A percentile compares a stretch with the other conserved stretches of the same genome.
These are phyloP conservation scores for Aspergillus incahuasiensis DNA, from an alignment of 495 filamentous ascomycete species.

Conservation along the genomic window DNA sequence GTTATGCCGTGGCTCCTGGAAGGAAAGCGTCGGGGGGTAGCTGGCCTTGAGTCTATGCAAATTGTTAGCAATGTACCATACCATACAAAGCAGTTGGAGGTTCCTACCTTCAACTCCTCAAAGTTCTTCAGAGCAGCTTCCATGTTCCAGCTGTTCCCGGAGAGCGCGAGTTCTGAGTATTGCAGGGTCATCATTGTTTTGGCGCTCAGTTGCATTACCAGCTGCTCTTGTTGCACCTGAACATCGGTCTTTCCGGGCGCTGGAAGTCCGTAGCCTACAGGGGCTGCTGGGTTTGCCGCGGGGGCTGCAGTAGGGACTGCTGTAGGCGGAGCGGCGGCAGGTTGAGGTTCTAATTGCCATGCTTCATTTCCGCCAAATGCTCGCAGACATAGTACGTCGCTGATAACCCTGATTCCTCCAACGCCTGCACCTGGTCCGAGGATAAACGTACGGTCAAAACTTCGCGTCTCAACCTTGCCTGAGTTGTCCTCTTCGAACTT, in stretches of 20 bases:
- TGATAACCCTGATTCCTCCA: constrained; percentile 68
- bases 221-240: constrained; percentile 53
- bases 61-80: constrained; percentile 19
- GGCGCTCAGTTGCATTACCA: constrained; percentile 61
- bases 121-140: constrained; percentile 64
- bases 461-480: constrained; percentile 57
- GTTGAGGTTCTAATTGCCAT: constrained; percentile 46
- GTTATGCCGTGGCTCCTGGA: constrained; percentile 17
- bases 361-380: constrained; percentile 59
- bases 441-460: constrained; percentile 81
- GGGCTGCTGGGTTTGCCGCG: constrained; percentile 22
- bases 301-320: constrained; percentile 6
- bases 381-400: constrained; percentile 70
- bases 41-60: constrained; percentile 32
- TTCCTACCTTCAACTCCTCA: constrained; percentile 48
- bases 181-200: constrained; percentile 67
- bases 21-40: constrained; percentile 39
- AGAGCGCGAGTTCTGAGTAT: constrained; percentile 67
- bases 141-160: constrained; percentile 68
- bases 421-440: constrained; percentile 67
- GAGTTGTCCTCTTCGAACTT: constrained; percentile 71
- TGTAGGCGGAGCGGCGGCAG: constrained; percentile 14
- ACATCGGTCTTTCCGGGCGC: constrained; percentile 35
- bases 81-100: background rate
- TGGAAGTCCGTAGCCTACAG: constrained; percentile 40